Evolutionary conservation across 129 eudicot genomes (phyloP).

Genomic region (Helichrysum umbraculigerum): DNA sequence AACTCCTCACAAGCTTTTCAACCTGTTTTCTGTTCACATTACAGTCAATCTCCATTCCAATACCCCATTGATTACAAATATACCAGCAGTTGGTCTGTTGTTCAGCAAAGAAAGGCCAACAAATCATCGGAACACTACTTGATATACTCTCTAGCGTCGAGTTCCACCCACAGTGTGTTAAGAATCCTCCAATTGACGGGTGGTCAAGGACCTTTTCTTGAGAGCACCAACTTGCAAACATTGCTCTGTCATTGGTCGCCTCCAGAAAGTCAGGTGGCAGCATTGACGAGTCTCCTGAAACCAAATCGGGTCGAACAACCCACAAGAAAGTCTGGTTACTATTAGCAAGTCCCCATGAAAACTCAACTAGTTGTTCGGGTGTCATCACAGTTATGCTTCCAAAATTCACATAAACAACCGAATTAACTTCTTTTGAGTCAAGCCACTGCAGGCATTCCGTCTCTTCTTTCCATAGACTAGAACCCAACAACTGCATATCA

Average conservation of each 20-base stretch:
- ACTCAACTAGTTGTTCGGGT: slow-evolving; percentile 19
- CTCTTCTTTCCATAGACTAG: slow-evolving; percentile 33
- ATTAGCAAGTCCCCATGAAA: slow-evolving; percentile 30
- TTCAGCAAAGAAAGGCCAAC: slow-evolving; percentile 33
- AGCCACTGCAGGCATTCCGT: slow-evolving; percentile 21
- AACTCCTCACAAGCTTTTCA: slow-evolving; percentile 23
- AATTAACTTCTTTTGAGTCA: slow-evolving; percentile 8
- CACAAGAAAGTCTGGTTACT: slow-evolving; percentile 28
- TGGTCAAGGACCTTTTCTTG: slow-evolving; percentile 27
- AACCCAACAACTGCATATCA: not conserved
- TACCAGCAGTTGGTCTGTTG: slow-evolving; percentile 26
- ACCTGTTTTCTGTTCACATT: slow-evolving; percentile 22
- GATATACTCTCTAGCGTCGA: slow-evolving; percentile 8
- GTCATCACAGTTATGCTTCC: slow-evolving; percentile 28
- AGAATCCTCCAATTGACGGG: slow-evolving; percentile 30
- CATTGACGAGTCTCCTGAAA: slow-evolving; percentile 2
- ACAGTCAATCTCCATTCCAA: slow-evolving; percentile 29
- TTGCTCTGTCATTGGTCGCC: not conserved
- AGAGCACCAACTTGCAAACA: slow-evolving; percentile 28
- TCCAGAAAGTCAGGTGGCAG: slow-evolving; percentile 20
- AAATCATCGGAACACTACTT: slow-evolving; percentile 24
- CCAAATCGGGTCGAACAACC: slow-evolving; percentile 24
- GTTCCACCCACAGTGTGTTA: slow-evolving; percentile 29
- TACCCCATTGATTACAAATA: slow-evolving; percentile 23
- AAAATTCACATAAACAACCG: slow-evolving; percentile 18